Conservation (phyloP, 1,284 basidiomycete genomes). For the Cyathus pygmaeus region DNA sequence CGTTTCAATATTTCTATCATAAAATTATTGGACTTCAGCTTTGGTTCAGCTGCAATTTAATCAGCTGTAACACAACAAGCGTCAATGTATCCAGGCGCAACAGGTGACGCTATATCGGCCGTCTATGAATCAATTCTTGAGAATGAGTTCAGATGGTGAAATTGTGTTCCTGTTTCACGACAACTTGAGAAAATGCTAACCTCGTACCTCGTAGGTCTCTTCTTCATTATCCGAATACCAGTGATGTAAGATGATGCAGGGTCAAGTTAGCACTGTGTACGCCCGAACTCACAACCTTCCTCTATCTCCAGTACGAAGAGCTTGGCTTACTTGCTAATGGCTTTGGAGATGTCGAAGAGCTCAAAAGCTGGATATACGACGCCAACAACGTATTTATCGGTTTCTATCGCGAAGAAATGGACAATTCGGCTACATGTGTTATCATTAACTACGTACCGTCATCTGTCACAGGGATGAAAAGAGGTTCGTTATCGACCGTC, state of each 20-base stretch:
- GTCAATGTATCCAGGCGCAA: too few relatives aligned
- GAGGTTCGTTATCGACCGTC: slow-evolving; percentile 51
- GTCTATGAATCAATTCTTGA: slow-evolving; percentile 44
- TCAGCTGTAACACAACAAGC: too few relatives aligned
- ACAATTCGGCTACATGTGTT: slow-evolving; percentile 42
- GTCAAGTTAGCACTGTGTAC: not conserved
- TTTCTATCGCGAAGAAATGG: slow-evolving; percentile 52
- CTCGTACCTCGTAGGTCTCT: slow-evolving; percentile 40
- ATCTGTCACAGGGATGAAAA: slow-evolving; percentile 48
- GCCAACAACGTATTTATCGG: slow-evolving; percentile 48
- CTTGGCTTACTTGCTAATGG: slow-evolving; percentile 50
- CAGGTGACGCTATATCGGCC: slow-evolving; percentile 35
- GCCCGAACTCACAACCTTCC: not conserved
- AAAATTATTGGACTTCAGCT: too few relatives aligned
- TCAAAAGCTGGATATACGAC: slow-evolving; percentile 51
- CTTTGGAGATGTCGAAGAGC: slow-evolving; percentile 49
- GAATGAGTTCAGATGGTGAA: slow-evolving; percentile 48
- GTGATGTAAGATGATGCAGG: slow-evolving; percentile 16
- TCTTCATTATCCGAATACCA: slow-evolving; percentile 46
- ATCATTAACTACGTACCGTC: slow-evolving; percentile 55
- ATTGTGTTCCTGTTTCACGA: slow-evolving; percentile 1
- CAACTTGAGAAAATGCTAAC: not conserved
- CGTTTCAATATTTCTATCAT: too few relatives aligned
- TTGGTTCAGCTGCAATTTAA: too few relatives aligned
- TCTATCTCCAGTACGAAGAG: slow-evolving; percentile 36